Percentiles rank a stretch among this genome's conserved stretches.
phyloP scores from a whole-genome alignment of 768 basidiomycete species.

The Collybia nuda region DNA sequence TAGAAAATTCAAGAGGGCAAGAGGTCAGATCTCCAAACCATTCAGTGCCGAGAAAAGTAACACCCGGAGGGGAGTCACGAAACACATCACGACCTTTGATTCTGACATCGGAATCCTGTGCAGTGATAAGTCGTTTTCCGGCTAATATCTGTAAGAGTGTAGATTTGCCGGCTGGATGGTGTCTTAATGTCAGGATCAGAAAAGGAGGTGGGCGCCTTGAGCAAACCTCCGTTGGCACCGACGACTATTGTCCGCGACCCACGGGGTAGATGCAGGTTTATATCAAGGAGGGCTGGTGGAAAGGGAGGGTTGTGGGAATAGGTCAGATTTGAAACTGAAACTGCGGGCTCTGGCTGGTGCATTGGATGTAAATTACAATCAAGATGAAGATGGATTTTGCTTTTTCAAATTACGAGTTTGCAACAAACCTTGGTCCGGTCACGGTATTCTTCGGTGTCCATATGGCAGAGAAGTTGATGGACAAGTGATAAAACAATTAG shows the following conservation, averaged over 20 bases:
- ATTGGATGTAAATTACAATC: too few relatives aligned
- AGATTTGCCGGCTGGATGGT: conserved; percentile 80
- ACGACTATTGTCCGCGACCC: conserved; percentile 86
- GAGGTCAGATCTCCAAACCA: conserved; percentile 52
- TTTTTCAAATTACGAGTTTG: too few relatives aligned
- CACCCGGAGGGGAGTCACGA: conserved; percentile 76
- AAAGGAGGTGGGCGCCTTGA: conserved; percentile 7
- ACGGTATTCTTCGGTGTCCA: neutral
- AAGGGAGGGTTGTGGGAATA: conserved; percentile 49
- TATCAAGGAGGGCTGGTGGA: conserved; percentile 57
- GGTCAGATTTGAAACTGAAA: conserved; percentile 52
- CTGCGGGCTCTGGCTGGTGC: conserved; percentile 23
- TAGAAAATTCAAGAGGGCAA: conserved; percentile 1
- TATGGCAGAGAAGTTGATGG: conserved; percentile 5
- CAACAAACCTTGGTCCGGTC: too few relatives aligned
- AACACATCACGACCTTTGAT: conserved; percentile 89
- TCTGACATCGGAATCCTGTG: conserved; percentile 51
- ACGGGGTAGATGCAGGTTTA: conserved; percentile 63
- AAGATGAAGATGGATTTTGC: too few relatives aligned
- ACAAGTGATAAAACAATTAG: conserved; percentile 4
- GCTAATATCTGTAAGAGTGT: conserved; percentile 93
- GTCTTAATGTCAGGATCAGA: conserved; percentile 9
- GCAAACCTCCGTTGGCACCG: conserved; percentile 91
- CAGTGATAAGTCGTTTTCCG: conserved; percentile 78
- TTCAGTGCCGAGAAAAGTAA: conserved; percentile 92